Evolutionary conservation across 371 early-diverging fungal genomes (phyloP).

Genomic region (Mortierella sp.): DNA sequence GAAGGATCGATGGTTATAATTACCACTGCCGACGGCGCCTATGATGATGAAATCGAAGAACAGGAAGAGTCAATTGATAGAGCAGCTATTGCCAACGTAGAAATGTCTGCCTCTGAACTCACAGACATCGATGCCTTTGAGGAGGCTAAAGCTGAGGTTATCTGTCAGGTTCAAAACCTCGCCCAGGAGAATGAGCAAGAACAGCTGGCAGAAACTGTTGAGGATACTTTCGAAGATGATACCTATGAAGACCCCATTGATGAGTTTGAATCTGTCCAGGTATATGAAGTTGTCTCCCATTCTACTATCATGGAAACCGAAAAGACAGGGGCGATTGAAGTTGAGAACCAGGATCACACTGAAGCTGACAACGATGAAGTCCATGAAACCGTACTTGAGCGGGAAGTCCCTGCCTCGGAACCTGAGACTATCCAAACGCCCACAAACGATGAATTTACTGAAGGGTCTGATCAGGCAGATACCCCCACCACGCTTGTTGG

Average conservation of each 20-base stretch:
- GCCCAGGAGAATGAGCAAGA: background rate
- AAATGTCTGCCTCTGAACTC: background rate
- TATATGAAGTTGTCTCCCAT: background rate
- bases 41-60: background rate
- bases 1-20: no score
- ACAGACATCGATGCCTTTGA: background rate
- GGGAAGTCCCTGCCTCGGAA: background rate
- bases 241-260: background rate
- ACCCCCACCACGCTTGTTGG: slow-evolving; percentile 46
- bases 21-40: no score
- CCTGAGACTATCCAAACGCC: background rate
- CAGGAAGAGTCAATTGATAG: background rate
- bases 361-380: slow-evolving; percentile 4
- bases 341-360: background rate
- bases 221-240: no score
- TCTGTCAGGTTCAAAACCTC: background rate
- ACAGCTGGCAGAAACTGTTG: background rate
- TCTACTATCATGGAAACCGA: background rate
- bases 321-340: background rate
- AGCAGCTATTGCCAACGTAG: background rate
- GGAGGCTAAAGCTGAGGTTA: background rate
- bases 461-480: slow-evolving; percentile 5
- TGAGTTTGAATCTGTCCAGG: background rate
- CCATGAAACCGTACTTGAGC: slow-evolving; percentile 15
- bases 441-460: background rate